Base-by-base conservation (phyloP, 1,284 basidiomycete genomes). In the Apiotrichum montevideense region DNA sequence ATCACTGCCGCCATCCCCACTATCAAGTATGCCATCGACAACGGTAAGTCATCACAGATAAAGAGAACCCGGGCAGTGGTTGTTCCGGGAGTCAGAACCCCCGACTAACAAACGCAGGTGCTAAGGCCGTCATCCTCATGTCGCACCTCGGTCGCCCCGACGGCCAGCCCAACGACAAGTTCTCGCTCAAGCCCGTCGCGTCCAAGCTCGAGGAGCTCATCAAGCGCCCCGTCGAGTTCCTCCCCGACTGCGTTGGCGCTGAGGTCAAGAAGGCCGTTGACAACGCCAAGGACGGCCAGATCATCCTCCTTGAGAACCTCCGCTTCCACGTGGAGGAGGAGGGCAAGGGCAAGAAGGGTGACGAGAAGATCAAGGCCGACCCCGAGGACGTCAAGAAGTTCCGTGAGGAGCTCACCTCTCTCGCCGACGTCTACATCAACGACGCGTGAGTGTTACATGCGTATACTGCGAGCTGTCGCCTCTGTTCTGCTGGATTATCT, bases 251-350 rank as follows among this genome's bases (percentile, higher is more conserved):
- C 73, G 90, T 98, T 55, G 94, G 95, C 37, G 78, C 85, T 51
- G 86, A 91, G 34, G 85, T 89, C 66, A 90, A 96, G 78, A 67
- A 85, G 52, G 82, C 85, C 52, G 88, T 97, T 65, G 82, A 84
- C 63, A 79, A 78, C 35, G 90, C 89, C 6, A 73, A 83, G 41
- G 72, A 81, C 34, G 93, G 94, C 46, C 82, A 93, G 64, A 80
- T 98, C 69, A 86, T 98, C 78, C 82, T 98, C 53, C 86, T 98
- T 69, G 95, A 98, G 80, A 98, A 98, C 80, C 81, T 98, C 60
- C 90, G 96, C 59, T 98, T 97, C 85, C 92, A 98, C 79, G 90
- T 93, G 64, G 95, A 97, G 76, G 95, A 98, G 79, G 95, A 98
- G 79, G 95, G 93, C 71, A 95, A 96, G 80, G 90, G 95, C 77